Percentiles rank a stretch among this genome's conserved stretches.
Conservation (phyloP, 1,284 basidiomycete species). For the Trichosporon coremiiforme region DNA sequence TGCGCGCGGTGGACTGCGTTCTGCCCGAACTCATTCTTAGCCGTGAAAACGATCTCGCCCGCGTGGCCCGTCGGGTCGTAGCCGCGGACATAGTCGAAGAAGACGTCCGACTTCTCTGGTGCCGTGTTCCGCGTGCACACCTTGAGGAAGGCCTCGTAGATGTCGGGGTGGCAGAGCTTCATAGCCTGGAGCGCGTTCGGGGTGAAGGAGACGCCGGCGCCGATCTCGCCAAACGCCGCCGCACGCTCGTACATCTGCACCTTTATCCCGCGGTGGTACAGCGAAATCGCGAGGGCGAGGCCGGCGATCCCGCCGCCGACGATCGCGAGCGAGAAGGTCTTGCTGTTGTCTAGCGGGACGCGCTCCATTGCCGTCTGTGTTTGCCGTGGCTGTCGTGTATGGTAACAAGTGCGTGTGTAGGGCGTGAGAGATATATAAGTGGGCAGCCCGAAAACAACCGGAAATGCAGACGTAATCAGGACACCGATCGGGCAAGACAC, state of each 20-base stretch:
- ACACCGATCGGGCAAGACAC: neutral
- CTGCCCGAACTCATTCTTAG: constrained; percentile 25
- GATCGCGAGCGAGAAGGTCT: constrained; percentile 28
- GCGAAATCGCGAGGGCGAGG: constrained; percentile 29
- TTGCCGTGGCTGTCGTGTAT: neutral
- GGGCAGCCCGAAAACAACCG: neutral
- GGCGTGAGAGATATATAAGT: neutral
- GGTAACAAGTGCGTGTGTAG: too few relatives aligned
- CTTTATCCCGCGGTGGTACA: constrained; percentile 25
- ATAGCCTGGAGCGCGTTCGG: constrained; percentile 33
- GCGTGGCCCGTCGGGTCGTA: constrained; percentile 10
- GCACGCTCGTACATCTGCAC: constrained; percentile 34
- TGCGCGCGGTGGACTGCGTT: constrained; percentile 34
- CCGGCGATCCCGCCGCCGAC: constrained; percentile 32
- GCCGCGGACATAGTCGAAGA: constrained; percentile 31
- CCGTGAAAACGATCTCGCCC: constrained; percentile 25
- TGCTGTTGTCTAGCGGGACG: neutral
- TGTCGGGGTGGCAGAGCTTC: constrained; percentile 27
- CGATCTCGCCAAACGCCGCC: constrained; percentile 33
- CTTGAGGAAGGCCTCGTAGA: constrained; percentile 30
- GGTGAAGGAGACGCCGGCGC: constrained; percentile 33
- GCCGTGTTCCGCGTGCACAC: constrained; percentile 31
- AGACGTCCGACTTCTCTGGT: constrained; percentile 24
- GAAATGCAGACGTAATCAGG: neutral
- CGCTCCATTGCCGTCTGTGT: neutral